Base-by-base conservation (phyloP, 1,284 basidiomycete genomes). In the Garcileccinum viscosum region DNA sequence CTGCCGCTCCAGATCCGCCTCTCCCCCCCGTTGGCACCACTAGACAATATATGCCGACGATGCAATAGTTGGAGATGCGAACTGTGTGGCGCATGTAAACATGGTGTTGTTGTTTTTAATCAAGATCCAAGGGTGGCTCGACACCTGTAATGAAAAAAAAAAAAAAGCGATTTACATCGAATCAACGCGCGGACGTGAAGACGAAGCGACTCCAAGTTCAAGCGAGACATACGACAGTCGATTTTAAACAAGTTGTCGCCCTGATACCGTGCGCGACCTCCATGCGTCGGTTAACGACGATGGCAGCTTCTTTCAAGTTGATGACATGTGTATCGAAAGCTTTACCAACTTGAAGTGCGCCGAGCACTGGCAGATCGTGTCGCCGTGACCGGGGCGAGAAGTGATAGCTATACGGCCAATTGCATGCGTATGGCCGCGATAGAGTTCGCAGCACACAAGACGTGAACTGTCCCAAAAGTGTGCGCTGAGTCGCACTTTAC, bases 191-290 rank as follows among this genome's bases (percentile, higher is more conserved):
- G 22, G 15, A 38, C 33, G 50, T 24, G 69, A 38, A 64, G 5
- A 89, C 93, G 74, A n/a, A n/a, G n/a, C n/a, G n/a, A n/a, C n/a
- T n/a, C n/a, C n/a, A n/a, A n/a, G n/a, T n/a, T n/a, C n/a, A n/a
- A n/a, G n/a, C n/a, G n/a, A n/a, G n/a, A n/a, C n/a, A n/a, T 76
- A 94, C 95, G 90, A 80, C 92, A 95, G 14, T 93, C 94, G 63
- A 97, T 95, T 83, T 98, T 95, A 77, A 99, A 97, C 64, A 96
- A 84, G 80, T 98, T 99, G 68, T 93, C 89, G 77, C 91, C 15
- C 97, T 97, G 64, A 99, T 95, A 24, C 89, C n/a, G n/a, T n/a
- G 86, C 91, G 98, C 95, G n/a, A 92, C 87, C 76, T 93, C 91
- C 76, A 93, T 94, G 64, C 72, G 92, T 87, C 93, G 86, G 79